A percentile compares a stretch with the other conserved stretches of the same genome.
phyloP scores from a whole-genome alignment of 306 rosid genomes.

The Lagenaria siceraria region DNA sequence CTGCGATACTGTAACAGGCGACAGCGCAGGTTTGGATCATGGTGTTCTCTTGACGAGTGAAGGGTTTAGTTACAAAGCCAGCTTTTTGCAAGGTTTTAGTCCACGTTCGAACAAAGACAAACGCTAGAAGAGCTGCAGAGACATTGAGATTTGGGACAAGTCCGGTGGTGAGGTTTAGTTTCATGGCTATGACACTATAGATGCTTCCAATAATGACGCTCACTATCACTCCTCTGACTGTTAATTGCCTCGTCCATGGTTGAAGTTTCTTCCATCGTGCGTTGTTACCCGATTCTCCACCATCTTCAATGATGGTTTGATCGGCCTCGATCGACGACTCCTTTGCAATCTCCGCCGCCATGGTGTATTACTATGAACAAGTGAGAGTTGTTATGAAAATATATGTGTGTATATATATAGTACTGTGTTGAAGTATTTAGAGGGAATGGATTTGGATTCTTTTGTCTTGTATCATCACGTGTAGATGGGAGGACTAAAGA shows the following conservation, averaged over 20 bases:
- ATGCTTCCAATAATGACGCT: conserved; percentile 57
- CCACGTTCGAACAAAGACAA: conserved; percentile 59
- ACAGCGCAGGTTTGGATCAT: conserved; percentile 85
- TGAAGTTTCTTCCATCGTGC: conserved; percentile 4
- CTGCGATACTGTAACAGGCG: conserved; percentile 79
- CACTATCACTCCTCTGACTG: conserved; percentile 63
- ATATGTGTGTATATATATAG: not conserved
- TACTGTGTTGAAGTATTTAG: not conserved
- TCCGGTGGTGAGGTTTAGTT: conserved; percentile 85
- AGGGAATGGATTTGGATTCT: not conserved
- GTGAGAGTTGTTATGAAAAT: not conserved
- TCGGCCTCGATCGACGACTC: not conserved
- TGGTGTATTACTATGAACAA: not conserved
- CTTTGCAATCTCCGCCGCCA: conserved; percentile 17
- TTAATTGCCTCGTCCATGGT: conserved; percentile 59
- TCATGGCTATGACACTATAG: conserved; percentile 74
- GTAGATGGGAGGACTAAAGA: not conserved
- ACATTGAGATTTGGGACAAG: conserved; percentile 70
- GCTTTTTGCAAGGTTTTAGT: conserved; percentile 40
- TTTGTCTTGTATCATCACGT: not conserved
- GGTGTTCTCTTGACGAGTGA: conserved; percentile 85
- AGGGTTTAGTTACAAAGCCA: conserved; percentile 61
- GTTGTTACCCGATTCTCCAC: not conserved
- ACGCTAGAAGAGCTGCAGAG: conserved; percentile 84
- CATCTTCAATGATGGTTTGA: not conserved